Evolutionary conservation across 2,329 filamentous ascomycete species (phyloP), one percentile per base, ranked within the genome.

Genomic region (Colletotrichum karsti): DNA sequence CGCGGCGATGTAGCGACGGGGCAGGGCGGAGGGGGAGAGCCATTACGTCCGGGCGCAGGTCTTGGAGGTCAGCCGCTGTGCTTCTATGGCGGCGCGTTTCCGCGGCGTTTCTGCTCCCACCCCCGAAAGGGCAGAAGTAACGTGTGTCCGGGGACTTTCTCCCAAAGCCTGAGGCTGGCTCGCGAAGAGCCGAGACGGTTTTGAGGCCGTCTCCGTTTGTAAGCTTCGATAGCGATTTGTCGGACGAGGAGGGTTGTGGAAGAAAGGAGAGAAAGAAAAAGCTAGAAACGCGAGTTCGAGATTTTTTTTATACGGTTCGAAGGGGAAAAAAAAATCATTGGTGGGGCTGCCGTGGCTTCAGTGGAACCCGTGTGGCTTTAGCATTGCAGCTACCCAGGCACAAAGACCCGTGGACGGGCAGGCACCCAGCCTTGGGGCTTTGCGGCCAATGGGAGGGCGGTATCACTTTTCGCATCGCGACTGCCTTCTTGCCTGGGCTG

Each of bases 51-150:
- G 83, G 82, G 83, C 83, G 83, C 84, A 83, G 84, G 83, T 84
- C 83, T 85, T 87, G 85, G 86, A 90, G 90, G 89, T 94, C 83
- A 95, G 92, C 94, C 94, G 93, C 94, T 85, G 88, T 94, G 94
- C 95, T 97, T 97, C 91, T 98, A 95, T 97, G 95, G 94, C 95
- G 95, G 94, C 93, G 95, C 94, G 93, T 98, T 97, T 97, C 94
- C 93, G 94, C 95, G 88, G 81, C 84, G 80, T 76, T 76, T 68
- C 26, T 35, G 13, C 37, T 65, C 77, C 77, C 20, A 7, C 13
- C 74, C 72, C 60, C 72, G 65, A 73, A 78, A 77, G 74, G 71
- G 74, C 75, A 87, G 88, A 76, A 87, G 88, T 59, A 68, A 68
- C 65, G 65, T 68, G 84, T 91, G 95, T 98, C 95, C 95, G 95